Base-by-base conservation (phyloP, 495 filamentous ascomycete genomes). In the Evansstolkia leycettana region DNA sequence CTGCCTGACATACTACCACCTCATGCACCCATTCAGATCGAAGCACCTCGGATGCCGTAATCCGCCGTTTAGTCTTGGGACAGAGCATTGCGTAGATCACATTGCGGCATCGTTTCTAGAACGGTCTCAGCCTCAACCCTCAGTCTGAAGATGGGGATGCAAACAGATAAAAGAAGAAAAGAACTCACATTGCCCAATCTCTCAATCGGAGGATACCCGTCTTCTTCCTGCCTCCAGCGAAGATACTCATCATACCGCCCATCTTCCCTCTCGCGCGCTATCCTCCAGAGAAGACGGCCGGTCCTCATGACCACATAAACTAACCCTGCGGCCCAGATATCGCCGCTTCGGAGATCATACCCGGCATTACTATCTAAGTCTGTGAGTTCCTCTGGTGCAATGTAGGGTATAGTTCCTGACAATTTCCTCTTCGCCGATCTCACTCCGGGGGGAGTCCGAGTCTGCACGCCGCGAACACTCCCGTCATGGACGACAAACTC, bases 251-350 rank as follows among this genome's bases (percentile, higher is more conserved):
- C 70, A 47, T 85, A 95, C 50, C 89, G 89, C 37, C 88, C 82
- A 51, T 96, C 88, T 43, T 94, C 87, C 17, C 83, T 80, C 45
- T 80, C 83, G 52, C 82, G 79, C 1, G 89, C 85, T 29, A 87
- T 72, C 11, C 82, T 72, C 89, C 89, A 96, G 4, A 89, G 62
- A 55, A 94, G 81, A 20, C 86, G 64, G 16, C 89, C 89, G 7
- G 82, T 94, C 29, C 89, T 68, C 80, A 96, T 90, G 1, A 85
- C 82, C 83, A 96, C 87, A 58, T 96, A 96, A 19, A 94, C 87
- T 27, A 95, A 82, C 40, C 87, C 89, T 35, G 81, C 83, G 15
- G 89, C 88, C 89, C 89, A 96, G 19, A 94, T 75, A 52, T 96
- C 89, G 17, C 93, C 84, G 3, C 88, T 84, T 27, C 89, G 70